Evolutionary conservation across 371 early-diverging fungal genomes (phyloP), one percentile per base, ranked within the genome.

Genomic region (Saksenaea vasiformis): DNA sequence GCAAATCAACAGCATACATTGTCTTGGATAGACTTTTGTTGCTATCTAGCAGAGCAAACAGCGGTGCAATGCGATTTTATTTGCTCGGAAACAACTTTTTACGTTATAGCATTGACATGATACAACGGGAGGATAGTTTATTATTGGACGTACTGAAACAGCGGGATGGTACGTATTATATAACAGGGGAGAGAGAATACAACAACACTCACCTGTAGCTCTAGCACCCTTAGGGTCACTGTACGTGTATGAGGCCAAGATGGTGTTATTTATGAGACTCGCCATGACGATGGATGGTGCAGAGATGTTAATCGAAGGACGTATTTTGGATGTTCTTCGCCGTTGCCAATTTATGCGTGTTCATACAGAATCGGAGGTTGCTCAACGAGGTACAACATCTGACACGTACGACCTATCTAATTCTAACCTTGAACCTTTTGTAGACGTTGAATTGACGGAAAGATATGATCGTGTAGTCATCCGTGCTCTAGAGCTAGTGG

Each of bases 1-100:
- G 91, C 85, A 87, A 90, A 63, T 87, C 90, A 11, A 87, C 91
- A 1, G 90, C 96, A 0, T 91, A 91, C 54, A 77, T 89, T 9
- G 71, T 89, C 1, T 71, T 95, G 47, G 89, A 91, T 41, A 85
- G 82, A 3, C 74, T 94, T 15, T 54, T 15, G 31, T 62, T 15
- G 11, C 47, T n/a, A 10, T 14, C 22, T 4, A 61, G 31, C 19
- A 44, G 3, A 56, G 60, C 54, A 5, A 47, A 47, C 11, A 53
- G 31, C n/a, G 15, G 17, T 15, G 24, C 53, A n/a, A 53, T 61
- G 13, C 65, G 55, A 31, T 17, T 17, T 15, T 87, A 87, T 60
- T 41, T 95, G 38, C 76, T 84, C 0, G 78, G 74, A 61, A 77
- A 85, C 58, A 91, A 89, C 76, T 87, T 81, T 62, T 75, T 89